These are phyloP conservation scores for Hapsidospora chrysogenum DNA, from an alignment of 495 filamentous ascomycete genomes.

Conservation along the genomic window DNA sequence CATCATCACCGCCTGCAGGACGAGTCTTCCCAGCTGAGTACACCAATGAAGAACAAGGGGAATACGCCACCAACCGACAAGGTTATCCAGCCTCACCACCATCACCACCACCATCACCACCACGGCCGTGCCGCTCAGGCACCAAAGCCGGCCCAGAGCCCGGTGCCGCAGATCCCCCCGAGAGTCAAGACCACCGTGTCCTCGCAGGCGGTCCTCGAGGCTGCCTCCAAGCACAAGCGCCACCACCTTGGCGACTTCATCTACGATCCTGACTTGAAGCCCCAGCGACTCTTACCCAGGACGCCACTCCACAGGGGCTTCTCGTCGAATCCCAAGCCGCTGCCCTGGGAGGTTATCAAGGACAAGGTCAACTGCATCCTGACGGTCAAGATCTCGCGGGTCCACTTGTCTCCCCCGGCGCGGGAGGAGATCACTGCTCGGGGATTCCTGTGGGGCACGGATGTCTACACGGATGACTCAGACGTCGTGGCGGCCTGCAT, in stretches of 20 bases:
- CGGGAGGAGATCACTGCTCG: slow-evolving; percentile 69
- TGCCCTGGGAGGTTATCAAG: slow-evolving; percentile 54
- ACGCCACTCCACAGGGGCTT: slow-evolving; percentile 44
- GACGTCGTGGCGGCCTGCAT: slow-evolving; percentile 87
- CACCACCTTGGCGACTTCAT: slow-evolving; percentile 55
- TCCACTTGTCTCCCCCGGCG: slow-evolving; percentile 47
- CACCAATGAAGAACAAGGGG: slow-evolving; percentile 24
- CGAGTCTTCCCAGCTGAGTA: slow-evolving; percentile 30
- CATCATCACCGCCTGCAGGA: slow-evolving; percentile 55
- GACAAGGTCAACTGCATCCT: slow-evolving; percentile 80
- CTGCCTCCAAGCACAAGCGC: slow-evolving; percentile 50
- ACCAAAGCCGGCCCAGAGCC: slow-evolving; percentile 22
- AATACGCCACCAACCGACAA: slow-evolving; percentile 37
- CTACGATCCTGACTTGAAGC: slow-evolving; percentile 35
- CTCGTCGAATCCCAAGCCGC: slow-evolving; percentile 51
- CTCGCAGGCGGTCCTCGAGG: slow-evolving; percentile 50
- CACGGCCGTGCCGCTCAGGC: slow-evolving; percentile 18
- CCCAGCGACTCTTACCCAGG: slow-evolving; percentile 24
- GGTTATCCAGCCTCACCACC: slow-evolving; percentile 23
- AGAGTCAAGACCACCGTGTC: slow-evolving; percentile 47
- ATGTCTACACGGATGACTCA: slow-evolving; percentile 90
- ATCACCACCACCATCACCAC: slow-evolving; percentile 16
- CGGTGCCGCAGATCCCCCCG: slow-evolving; percentile 26
- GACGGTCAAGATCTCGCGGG: slow-evolving; percentile 68
- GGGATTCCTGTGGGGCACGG: slow-evolving; percentile 77